Evolutionary conservation across 2,329 filamentous ascomycete species (phyloP), one percentile per base, ranked within the genome.

Genomic region (Pseudogymnoascus sp.): DNA sequence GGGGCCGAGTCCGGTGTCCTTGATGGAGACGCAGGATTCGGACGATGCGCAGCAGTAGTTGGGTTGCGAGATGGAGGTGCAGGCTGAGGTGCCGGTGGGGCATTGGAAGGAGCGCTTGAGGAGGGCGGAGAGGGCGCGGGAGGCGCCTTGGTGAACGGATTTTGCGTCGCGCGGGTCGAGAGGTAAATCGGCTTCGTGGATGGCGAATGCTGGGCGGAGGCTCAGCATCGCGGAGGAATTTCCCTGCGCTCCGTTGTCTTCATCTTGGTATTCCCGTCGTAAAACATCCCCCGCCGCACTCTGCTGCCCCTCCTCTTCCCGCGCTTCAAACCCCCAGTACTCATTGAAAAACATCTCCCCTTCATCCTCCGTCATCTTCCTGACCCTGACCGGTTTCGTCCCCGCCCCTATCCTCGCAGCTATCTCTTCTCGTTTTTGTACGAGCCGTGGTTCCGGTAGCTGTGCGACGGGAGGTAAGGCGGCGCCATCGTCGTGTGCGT

Each of bases 321-420:
- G 63, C 22, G 63, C 64, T 11, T 67, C 67, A 60, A 69, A 69
- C 76, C 67, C 66, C 71, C 71, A 86, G 71, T 90, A 87, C 47
- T 89, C 81, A 61, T 86, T 76, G 66, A 86, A 83, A 70, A 93
- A 87, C 78, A 90, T 94, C 70, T 90, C 87, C 63, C 82, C 82
- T 58, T 84, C 81, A 69, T 91, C 85, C 4, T 78, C 78, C 54
- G 83, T 79, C 82, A 92, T 89, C 70, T 91, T 91, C 70, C 82
- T 83, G 60, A 92, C 78, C 0, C 83, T 88, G 1, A 82, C 80
- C 0, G 87, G 87, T 39, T 67, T 72, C 28, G 60, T 61, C 28
- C 66, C 68, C 74, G 72, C 66, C 65, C 63, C 43, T 65, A 71
- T 60, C 78, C 68, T 64, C 67, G 72, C 65, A 74, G 72, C 64